Evolutionary conservation across 2,329 filamentous ascomycete genomes (phyloP), one percentile per base, ranked within the genome.

Genomic region (Colletotrichum sp.): DNA sequence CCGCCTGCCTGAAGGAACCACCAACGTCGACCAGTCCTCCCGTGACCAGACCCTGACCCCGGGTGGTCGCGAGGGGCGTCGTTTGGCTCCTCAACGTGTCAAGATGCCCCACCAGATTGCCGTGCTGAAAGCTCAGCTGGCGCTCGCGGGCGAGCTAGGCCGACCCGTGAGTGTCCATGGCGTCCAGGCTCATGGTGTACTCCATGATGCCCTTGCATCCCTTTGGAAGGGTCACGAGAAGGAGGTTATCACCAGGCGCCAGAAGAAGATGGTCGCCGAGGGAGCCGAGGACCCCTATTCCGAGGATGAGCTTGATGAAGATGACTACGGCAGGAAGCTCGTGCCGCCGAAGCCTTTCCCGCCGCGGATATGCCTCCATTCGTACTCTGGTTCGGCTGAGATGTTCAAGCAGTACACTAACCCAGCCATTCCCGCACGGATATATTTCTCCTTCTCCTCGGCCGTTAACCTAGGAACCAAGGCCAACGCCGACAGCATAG

Each of bases 291-390:
- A 89, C 62, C 87, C 85, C 69, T 86, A 82, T 4, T 83, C 82
- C 1, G 84, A 86, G 3, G 80, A 85, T 0, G 81, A 82, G 68
- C 80, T 81, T 21, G 79, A 81, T 32, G 76, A 73, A 12, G 74
- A 77, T 14, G 69, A 71, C 24, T 67, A 32, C 26, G 75, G 75
- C 30, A 70, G 72, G 12, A 76, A 67, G 2, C 16, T 26, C 14
- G 59, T 74, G 7, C 3, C 28, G 0, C 9, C 5, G 0, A 92
- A 89, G 75, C 93, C 94, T 0, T 98, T 94, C 79, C 96, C 97
- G 5, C 96, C 96, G 1, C 89, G 96, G 10, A 93, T 98, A 81
- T 99, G 97, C 81, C 91, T 99, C 74, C 97, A 99, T 84, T 98
- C 96, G 0, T 99, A 96, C 84, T 97, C 94, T 63, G 96, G 95